A percentile compares a stretch with the other conserved stretches of the same genome.
These are phyloP conservation scores for Rhododendron ferrugineum DNA, from an alignment of 148 eudicot genomes.

Conservation along the genomic window DNA sequence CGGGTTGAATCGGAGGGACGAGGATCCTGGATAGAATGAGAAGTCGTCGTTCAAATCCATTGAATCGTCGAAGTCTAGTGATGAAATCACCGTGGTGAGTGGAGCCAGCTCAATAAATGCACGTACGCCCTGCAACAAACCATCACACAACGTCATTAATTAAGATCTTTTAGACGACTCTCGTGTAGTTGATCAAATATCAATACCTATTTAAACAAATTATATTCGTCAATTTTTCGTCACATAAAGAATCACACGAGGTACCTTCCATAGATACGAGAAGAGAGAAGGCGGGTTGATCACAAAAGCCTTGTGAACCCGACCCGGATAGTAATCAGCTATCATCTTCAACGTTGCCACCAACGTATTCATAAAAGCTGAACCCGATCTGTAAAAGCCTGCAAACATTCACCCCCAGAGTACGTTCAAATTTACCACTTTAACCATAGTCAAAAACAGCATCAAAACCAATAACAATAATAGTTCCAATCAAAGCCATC, in stretches of 20 bases:
- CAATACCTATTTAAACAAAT: too few relatives aligned
- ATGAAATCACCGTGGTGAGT: constrained; percentile 54
- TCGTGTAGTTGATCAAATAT: too few relatives aligned
- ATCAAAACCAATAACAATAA: neutral
- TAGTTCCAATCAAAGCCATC: neutral
- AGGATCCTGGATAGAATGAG: constrained; percentile 62
- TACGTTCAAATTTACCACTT: neutral
- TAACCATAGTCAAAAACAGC: neutral
- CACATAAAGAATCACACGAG: neutral
- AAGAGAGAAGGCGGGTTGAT: constrained; percentile 93
- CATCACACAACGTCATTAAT: neutral
- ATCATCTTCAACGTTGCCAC: constrained; percentile 72
- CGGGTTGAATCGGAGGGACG: constrained; percentile 79
- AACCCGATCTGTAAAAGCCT: constrained; percentile 93
- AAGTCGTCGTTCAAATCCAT: constrained; percentile 70
- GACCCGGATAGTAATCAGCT: constrained; percentile 75
- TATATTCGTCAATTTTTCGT: neutral
- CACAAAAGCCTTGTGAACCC: constrained; percentile 77
- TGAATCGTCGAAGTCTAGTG: constrained; percentile 62
- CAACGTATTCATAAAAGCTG: constrained; percentile 81
- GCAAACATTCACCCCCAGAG: constrained; percentile 17
- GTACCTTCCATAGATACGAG: constrained; percentile 93
- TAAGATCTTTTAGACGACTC: neutral
- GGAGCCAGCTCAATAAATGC: constrained; percentile 80
- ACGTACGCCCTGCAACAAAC: constrained; percentile 59